A percentile compares a stretch with the other conserved stretches of the same genome.
These are phyloP conservation scores for Lasiosphaeria ovina DNA, from an alignment of 495 filamentous ascomycete genomes.

Conservation along the genomic window DNA sequence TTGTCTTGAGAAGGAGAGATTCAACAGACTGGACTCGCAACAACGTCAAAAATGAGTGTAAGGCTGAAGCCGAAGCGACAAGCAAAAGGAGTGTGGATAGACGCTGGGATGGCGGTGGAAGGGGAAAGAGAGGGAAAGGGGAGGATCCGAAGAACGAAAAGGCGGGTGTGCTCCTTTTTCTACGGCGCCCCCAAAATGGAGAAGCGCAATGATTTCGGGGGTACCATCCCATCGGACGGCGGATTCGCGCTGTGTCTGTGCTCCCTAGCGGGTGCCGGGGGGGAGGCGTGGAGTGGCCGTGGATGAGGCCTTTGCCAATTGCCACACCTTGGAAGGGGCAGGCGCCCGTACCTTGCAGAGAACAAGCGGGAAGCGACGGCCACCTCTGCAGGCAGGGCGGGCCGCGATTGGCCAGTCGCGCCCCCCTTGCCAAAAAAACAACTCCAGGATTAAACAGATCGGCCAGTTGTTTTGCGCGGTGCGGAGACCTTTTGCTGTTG, in stretches of 20 bases:
- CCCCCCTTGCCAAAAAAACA: constrained; percentile 20
- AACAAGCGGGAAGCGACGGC: constrained; percentile 4
- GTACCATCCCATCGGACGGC: neutral
- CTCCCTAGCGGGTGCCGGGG: neutral
- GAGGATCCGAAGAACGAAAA: constrained; percentile 6
- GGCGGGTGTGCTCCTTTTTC: constrained; percentile 25
- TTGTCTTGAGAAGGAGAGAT: constrained; percentile 5
- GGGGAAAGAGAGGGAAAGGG: constrained; percentile 18
- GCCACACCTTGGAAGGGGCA: constrained; percentile 2
- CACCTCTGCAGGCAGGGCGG: neutral
- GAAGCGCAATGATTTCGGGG: constrained; percentile 3
- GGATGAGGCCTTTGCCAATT: neutral
- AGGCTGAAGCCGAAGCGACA: constrained; percentile 32
- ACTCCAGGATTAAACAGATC: constrained; percentile 14
- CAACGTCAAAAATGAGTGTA: constrained; percentile 27
- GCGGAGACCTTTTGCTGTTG: constrained; percentile 5
- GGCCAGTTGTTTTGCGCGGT: constrained; percentile 20
- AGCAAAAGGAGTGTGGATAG: constrained; percentile 35
- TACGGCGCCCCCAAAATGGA: constrained; percentile 8
- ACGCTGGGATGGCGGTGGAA: constrained; percentile 24
- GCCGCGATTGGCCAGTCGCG: constrained; percentile 14
- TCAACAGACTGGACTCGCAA: constrained; percentile 3
- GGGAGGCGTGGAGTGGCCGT: neutral
- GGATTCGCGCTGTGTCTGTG: constrained; percentile 6
- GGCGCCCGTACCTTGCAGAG: constrained; percentile 6